Evolutionary conservation across 148 eudicot genomes (phyloP).

Genomic region (Camellia sinensis): DNA sequence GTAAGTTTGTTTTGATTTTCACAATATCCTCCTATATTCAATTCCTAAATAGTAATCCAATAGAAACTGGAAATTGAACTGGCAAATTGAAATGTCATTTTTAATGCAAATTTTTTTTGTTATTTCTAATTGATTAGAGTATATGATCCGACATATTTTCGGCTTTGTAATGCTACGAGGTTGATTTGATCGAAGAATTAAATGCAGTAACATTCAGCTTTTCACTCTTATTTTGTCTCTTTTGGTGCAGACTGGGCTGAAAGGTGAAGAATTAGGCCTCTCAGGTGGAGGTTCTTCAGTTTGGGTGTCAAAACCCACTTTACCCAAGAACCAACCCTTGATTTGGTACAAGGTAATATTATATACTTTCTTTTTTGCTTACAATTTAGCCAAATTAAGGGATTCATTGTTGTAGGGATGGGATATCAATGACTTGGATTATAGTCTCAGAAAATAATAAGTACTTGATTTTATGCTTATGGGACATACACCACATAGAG

Average conservation of each 20-base stretch:
- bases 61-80: neutral
- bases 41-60: neutral
- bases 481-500: neutral
- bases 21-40: neutral
- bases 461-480: neutral
- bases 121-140: neutral
- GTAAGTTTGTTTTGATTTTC: slow-evolving; percentile 28
- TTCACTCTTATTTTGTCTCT: neutral
- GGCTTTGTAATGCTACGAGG: neutral
- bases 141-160: neutral
- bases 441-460: neutral
- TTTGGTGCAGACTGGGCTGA: slow-evolving; percentile 42
- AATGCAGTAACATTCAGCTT: neutral
- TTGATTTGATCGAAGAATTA: neutral
- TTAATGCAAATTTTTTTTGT: neutral
- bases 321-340: slow-evolving; percentile 49
- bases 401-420: neutral
- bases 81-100: neutral
- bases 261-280: slow-evolving; percentile 54
- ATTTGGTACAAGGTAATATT: slow-evolving; percentile 59
- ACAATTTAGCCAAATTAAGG: neutral
- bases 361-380: neutral
- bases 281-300: slow-evolving; percentile 38
- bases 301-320: slow-evolving; percentile 39
- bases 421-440: neutral